Evolutionary conservation across 2,329 filamentous ascomycete species (phyloP).

Genomic region (Fusarium secorum): DNA sequence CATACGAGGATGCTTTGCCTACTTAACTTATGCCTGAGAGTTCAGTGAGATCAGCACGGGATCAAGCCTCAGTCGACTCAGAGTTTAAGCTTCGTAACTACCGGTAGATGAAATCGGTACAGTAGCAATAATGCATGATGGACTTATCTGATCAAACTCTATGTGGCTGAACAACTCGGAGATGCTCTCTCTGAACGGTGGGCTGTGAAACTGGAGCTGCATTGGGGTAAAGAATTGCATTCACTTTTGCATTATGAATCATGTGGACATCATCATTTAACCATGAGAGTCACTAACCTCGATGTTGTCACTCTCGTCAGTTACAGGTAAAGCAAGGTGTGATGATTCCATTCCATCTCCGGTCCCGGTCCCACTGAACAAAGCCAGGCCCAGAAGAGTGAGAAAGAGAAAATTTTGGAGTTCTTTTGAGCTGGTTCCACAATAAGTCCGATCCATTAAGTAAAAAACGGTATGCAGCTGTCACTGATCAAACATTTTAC

Average conservation of each 20-base stretch:
- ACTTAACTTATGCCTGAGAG: neutral
- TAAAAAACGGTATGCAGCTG: constrained; percentile 20
- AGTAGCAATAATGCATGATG: neutral
- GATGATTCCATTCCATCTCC: constrained; percentile 12
- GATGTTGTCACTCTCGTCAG: constrained; percentile 3
- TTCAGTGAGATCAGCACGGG: neutral
- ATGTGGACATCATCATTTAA: neutral
- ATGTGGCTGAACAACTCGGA: neutral
- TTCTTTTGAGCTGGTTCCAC: constrained; percentile 17
- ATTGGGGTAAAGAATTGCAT: constrained; percentile 5
- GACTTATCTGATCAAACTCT: constrained; percentile 15
- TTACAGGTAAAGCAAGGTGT: constrained; percentile 9
- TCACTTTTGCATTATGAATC: constrained; percentile 8
- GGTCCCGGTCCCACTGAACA: constrained; percentile 34
- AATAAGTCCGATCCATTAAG: constrained; percentile 15
- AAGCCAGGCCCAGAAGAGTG: constrained; percentile 18
- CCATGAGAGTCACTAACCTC: constrained; percentile 10
- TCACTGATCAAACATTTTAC: constrained; percentile 16
- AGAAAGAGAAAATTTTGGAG: neutral
- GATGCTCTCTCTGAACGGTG: neutral
- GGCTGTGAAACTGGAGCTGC: neutral
- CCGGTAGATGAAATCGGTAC: neutral
- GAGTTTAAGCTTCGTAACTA: neutral
- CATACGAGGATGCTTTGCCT: constrained; percentile 18
- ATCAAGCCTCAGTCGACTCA: neutral